Evolutionary conservation across 2,329 filamentous ascomycete species (phyloP).

Genomic region (Pseudonectria foliicola): DNA sequence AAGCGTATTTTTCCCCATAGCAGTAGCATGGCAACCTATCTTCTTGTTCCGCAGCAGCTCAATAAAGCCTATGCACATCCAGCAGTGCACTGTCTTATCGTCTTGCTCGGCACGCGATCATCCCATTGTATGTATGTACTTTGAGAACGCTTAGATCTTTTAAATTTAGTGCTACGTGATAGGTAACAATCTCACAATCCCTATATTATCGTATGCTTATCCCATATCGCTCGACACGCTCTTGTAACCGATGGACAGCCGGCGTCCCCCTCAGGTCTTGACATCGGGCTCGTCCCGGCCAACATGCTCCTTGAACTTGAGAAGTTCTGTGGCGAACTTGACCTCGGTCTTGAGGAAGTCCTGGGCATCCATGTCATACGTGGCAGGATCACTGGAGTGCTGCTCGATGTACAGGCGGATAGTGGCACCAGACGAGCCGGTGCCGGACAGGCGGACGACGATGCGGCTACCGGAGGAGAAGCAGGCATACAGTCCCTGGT

Average conservation of each 20-base stretch:
- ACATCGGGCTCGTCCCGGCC: conserved; percentile 92
- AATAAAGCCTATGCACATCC: no score
- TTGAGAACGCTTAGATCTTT: conserved; percentile 22
- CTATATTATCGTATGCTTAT: conserved; percentile 12
- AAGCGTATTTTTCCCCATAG: no score
- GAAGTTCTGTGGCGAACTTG: conserved; percentile 70
- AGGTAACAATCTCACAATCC: conserved; percentile 17
- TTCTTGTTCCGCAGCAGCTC: conserved; percentile 10
- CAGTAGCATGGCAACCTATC: no score
- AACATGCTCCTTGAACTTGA: conserved; percentile 91
- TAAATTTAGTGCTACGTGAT: conserved; percentile 14
- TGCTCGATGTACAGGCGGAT: conserved; percentile 97
- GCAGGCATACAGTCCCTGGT: conserved; percentile 91
- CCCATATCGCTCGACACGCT: neutral
- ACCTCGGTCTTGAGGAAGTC: conserved; percentile 91
- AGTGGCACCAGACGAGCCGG: conserved; percentile 89
- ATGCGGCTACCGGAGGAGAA: conserved; percentile 94
- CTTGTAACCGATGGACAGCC: no score
- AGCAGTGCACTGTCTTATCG: no score
- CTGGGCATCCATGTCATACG: conserved; percentile 77
- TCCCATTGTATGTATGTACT: no score
- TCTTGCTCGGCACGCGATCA: no score
- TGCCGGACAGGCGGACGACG: conserved; percentile 90
- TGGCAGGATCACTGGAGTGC: conserved; percentile 74
- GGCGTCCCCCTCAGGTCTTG: conserved; percentile 70